Conservation (phyloP, 441 rosid genomes). For the Euphorbia celastroides region DNA sequence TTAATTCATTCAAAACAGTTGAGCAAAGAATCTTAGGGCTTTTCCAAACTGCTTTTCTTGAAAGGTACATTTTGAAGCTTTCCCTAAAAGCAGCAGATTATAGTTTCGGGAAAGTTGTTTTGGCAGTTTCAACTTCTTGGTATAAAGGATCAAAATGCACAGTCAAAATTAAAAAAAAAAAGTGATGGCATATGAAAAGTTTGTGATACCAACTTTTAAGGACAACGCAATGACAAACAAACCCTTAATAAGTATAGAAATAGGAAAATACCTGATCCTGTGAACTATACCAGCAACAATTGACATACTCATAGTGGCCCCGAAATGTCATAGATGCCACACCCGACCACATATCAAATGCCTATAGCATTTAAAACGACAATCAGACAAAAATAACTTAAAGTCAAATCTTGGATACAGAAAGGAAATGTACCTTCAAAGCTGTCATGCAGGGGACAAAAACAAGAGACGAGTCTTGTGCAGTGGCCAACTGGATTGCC, state of each 20-base stretch:
- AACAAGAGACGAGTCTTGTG: constrained; percentile 59
- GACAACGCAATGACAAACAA: no score
- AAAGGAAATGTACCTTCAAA: constrained; percentile 48
- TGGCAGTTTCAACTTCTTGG: no score
- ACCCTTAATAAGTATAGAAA: constrained; percentile 13
- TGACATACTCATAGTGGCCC: constrained; percentile 74
- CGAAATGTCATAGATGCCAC: constrained; percentile 46
- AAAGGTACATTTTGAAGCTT: no score
- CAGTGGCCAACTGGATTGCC: constrained; percentile 58
- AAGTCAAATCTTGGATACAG: constrained; percentile 4
- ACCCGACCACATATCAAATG: constrained; percentile 82
- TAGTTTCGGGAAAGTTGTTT: no score
- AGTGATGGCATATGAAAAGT: no score
- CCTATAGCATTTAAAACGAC: constrained; percentile 36
- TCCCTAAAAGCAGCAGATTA: no score
- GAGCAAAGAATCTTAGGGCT: not conserved
- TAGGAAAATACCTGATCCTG: constrained; percentile 61
- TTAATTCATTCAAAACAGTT: constrained; percentile 12
- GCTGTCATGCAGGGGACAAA: constrained; percentile 86
- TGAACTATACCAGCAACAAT: constrained; percentile 73
- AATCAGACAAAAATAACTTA: constrained; percentile 8
- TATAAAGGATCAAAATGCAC: no score
- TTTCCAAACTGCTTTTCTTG: not conserved
- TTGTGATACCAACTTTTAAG: no score
- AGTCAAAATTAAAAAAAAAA: no score